Conservation (phyloP, 139 green algal species). For the Micromonas pusilla region DNA sequence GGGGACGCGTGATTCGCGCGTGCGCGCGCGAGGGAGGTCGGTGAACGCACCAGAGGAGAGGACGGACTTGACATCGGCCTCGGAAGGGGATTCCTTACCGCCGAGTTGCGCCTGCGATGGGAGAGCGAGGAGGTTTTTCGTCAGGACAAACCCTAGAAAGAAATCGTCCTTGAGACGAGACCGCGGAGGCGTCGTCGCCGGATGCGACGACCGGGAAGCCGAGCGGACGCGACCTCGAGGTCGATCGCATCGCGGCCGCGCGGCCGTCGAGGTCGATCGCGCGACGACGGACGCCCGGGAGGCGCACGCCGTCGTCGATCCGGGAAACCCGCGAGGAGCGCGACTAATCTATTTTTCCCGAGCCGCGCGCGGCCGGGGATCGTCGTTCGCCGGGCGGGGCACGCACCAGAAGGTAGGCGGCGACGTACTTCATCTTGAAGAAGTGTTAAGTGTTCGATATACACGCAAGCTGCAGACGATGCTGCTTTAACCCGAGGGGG, state of each 20-base stretch:
- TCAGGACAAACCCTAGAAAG: too few species aligned
- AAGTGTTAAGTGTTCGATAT: neutral
- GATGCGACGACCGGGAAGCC: neutral
- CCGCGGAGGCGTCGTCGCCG: neutral
- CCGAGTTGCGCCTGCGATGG: constrained; percentile 24
- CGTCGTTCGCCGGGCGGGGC: too few species aligned
- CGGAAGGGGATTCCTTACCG: constrained; percentile 33
- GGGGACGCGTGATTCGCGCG: neutral
- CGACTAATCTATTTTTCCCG: too few species aligned
- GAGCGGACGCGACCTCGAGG: neutral
- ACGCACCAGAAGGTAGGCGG: constrained; percentile 27
- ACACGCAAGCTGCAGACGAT: neutral
- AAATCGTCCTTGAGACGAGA: too few species aligned
- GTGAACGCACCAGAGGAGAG: constrained; percentile 13
- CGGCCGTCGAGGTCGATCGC: too few species aligned
- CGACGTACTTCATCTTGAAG: constrained; percentile 27
- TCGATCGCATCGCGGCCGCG: neutral
- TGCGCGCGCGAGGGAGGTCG: neutral
- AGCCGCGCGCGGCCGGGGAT: too few species aligned
- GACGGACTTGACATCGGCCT: constrained; percentile 31
- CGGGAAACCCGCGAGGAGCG: too few species aligned
- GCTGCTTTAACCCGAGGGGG: constrained; percentile 1
- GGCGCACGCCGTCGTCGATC: too few species aligned
- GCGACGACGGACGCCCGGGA: too few species aligned
- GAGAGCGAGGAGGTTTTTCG: neutral